Conservation (phyloP, 2,329 filamentous ascomycete genomes). For the Penicillium sp. region DNA sequence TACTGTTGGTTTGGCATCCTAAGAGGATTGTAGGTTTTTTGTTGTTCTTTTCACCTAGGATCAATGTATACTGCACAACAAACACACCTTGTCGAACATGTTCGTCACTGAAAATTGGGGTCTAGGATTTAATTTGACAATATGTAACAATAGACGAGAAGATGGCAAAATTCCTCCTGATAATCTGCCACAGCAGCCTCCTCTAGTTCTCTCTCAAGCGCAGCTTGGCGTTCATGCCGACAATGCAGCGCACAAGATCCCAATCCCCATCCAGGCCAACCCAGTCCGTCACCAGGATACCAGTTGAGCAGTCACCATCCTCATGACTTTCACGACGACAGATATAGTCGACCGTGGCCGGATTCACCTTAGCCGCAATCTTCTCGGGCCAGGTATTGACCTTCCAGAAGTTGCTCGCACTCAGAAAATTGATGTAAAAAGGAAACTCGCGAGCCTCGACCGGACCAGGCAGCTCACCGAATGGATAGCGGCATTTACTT, state of each 20-base stretch:
- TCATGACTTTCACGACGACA: slow-evolving; percentile 56
- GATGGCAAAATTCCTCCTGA: not conserved
- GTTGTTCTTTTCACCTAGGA: slow-evolving; percentile 22
- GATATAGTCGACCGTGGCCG: slow-evolving; percentile 65
- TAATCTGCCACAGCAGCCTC: not conserved
- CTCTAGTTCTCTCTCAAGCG: slow-evolving; percentile 38
- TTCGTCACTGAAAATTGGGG: slow-evolving; percentile 4
- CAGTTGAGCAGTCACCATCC: slow-evolving; percentile 75
- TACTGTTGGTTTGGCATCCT: slow-evolving; percentile 32
- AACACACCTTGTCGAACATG: slow-evolving; percentile 16
- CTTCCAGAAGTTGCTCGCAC: slow-evolving; percentile 92
- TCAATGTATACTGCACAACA: slow-evolving; percentile 30
- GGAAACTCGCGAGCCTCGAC: slow-evolving; percentile 58
- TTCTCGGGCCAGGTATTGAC: slow-evolving; percentile 89
- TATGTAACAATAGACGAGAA: not conserved
- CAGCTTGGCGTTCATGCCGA: slow-evolving; percentile 82
- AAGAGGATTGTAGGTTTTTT: slow-evolving; percentile 22
- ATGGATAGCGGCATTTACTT: slow-evolving; percentile 53
- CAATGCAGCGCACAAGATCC: slow-evolving; percentile 83
- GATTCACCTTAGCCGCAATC: slow-evolving; percentile 86
- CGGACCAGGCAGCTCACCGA: slow-evolving; percentile 41
- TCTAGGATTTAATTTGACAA: not conserved
- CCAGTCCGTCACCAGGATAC: slow-evolving; percentile 91
- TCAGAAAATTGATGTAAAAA: slow-evolving; percentile 88
- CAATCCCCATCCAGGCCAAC: slow-evolving; percentile 85